These are phyloP conservation scores for Chlorella vulgaris DNA, from an alignment of 139 green algal species.

Conservation along the genomic window DNA sequence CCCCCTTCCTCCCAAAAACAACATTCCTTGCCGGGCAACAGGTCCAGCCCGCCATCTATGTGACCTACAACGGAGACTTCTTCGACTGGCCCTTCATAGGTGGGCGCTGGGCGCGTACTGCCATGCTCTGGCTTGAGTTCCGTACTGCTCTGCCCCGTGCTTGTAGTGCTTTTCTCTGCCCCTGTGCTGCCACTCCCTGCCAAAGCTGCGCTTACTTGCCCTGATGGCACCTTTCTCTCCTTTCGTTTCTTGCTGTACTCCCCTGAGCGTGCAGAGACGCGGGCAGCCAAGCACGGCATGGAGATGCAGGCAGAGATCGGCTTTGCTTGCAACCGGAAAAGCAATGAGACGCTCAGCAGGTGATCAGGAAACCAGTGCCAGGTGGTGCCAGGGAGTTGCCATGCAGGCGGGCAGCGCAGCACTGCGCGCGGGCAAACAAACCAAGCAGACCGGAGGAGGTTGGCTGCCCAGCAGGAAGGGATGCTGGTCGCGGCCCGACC, in stretches of 20 bases:
- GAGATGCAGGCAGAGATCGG: constrained; percentile 83
- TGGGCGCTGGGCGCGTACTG: background rate
- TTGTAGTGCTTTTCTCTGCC: background rate
- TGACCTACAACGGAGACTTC: constrained; percentile 99
- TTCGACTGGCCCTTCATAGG: constrained; percentile 98
- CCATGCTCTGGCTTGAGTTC: background rate
- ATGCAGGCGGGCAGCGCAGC: too few relatives aligned
- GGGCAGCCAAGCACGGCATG: constrained; percentile 83
- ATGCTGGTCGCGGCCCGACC: too few relatives aligned
- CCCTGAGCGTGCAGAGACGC: constrained; percentile 53
- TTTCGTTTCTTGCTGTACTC: too few relatives aligned
- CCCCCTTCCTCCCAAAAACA: too few relatives aligned
- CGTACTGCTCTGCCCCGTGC: background rate
- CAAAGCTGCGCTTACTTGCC: too few relatives aligned
- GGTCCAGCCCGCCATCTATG: constrained; percentile 90
- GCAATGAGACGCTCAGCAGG: constrained; percentile 44
- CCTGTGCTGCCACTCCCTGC: too few relatives aligned
- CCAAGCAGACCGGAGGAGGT: too few relatives aligned
- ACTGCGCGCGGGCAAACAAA: too few relatives aligned
- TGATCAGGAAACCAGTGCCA: background rate
- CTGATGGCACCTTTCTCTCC: too few relatives aligned
- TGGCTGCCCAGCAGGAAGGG: too few relatives aligned
- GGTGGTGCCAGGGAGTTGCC: too few relatives aligned
- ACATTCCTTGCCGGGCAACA: too few relatives aligned
- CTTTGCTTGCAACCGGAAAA: constrained; percentile 61